These are phyloP conservation scores for Coemansia sp. DNA, from an alignment of 192 early-diverging fungal genomes.

Conservation along the genomic window DNA sequence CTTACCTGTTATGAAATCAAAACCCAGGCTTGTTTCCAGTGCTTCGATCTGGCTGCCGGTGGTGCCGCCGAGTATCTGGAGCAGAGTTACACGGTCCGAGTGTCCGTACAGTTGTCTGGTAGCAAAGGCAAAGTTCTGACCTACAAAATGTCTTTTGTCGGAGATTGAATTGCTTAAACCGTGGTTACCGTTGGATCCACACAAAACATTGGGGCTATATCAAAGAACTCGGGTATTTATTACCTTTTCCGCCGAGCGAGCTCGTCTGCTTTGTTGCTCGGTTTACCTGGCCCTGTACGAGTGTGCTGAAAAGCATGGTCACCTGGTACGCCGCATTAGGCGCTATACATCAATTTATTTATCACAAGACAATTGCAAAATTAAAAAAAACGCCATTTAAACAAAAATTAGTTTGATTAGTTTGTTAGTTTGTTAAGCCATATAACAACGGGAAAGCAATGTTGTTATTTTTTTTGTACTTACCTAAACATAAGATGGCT, in stretches of 20 bases:
- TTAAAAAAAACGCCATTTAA: no score
- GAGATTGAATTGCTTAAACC: no score
- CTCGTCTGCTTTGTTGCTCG: slow-evolving; percentile 29
- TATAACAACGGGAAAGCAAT: not conserved
- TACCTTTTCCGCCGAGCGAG: slow-evolving; percentile 41
- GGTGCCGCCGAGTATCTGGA: slow-evolving; percentile 34
- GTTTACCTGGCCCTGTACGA: slow-evolving; percentile 23
- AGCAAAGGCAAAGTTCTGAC: slow-evolving; percentile 42
- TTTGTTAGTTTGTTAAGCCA: not conserved
- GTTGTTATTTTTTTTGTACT: not conserved
- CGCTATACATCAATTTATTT: slow-evolving; percentile 13
- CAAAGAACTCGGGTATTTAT: not conserved
- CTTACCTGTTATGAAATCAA: slow-evolving; percentile 23
- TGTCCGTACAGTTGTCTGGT: slow-evolving; percentile 17
- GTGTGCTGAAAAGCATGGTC: slow-evolving; percentile 22
- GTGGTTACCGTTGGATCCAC: no score
- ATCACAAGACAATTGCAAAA: not conserved
- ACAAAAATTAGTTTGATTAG: not conserved
- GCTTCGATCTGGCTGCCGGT: slow-evolving; percentile 31
- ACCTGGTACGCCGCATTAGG: slow-evolving; percentile 40
- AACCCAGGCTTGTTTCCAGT: slow-evolving; percentile 13
- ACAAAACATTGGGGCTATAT: no score
- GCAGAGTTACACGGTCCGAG: slow-evolving; percentile 16
- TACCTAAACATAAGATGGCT: slow-evolving; percentile 13
- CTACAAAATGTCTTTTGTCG: no score